Conservation (phyloP, 1,139 yeast genomes). For the Kluyveromyces sp. region DNA sequence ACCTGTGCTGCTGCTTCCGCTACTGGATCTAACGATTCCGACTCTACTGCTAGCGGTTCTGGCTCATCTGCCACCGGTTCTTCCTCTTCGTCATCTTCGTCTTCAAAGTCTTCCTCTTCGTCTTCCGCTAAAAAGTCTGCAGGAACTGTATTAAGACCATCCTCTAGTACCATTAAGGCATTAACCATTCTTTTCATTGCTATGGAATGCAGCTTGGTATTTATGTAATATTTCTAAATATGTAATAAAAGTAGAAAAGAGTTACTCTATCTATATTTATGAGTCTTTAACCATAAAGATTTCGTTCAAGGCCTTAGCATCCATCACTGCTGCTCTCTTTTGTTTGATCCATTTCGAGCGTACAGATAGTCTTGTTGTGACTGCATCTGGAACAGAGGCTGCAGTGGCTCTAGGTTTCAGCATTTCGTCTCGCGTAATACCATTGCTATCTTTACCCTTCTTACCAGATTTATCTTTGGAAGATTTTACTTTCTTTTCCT, state of each 20-base stretch:
- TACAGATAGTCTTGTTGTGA: slow-evolving; percentile 63
- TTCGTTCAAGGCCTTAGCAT: slow-evolving; percentile 79
- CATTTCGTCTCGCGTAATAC: slow-evolving; percentile 32
- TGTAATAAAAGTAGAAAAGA: background rate
- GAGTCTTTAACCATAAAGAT: slow-evolving; percentile 73
- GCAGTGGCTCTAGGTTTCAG: slow-evolving; percentile 32
- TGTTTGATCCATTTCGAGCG: slow-evolving; percentile 83
- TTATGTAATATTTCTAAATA: background rate
- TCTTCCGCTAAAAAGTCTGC: slow-evolving; percentile 11
- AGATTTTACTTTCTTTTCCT: slow-evolving; percentile 26
- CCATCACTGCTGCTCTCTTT: slow-evolving; percentile 86
- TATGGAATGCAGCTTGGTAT: background rate
- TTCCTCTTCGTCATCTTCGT: slow-evolving; percentile 16
- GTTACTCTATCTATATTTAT: background rate
- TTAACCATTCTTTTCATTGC: background rate
- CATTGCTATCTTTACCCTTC: slow-evolving; percentile 10
- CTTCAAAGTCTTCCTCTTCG: slow-evolving; percentile 16
- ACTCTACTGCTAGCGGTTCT: slow-evolving; percentile 27
- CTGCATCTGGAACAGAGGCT: slow-evolving; percentile 30
- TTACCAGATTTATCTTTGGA: slow-evolving; percentile 1
- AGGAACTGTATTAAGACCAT: background rate
- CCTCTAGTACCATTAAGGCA: background rate
- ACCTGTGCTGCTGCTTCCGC: slow-evolving; percentile 44
- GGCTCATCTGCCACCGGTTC: slow-evolving; percentile 24
- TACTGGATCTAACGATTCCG: slow-evolving; percentile 30